Base-by-base conservation (phyloP, 305 asterid species). In the Lippia alba region DNA sequence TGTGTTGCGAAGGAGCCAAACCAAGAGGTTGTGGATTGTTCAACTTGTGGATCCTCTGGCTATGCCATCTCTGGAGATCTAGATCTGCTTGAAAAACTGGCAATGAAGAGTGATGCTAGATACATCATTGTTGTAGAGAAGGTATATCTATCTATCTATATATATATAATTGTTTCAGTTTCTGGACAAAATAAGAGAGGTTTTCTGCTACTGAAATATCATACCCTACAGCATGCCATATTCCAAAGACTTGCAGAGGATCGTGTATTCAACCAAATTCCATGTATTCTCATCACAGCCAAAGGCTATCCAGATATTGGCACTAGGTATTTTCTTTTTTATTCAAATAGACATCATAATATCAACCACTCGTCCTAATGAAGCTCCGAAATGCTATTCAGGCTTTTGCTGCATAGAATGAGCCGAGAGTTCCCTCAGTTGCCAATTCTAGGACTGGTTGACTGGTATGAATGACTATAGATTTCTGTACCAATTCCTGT, bases 221-320 rank as follows among this genome's bases (percentile, higher is more conserved):
- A 49, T 32, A 56, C 69, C 68, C 53, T 67, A 71, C 87, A 94
- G 99, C 99, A 94, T 82, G 99, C 99, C 32, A 80, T 91, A 79
- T 89, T 94, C 84, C 99, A 94, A 82, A 84, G 99, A 77, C 83
- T 91, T 39, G 90, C 93, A 24, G 97, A 94, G 82, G 99, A 94
- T 83, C 74, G 86, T 1, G 34, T 91, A 11, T 91, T 91, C 89
- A 88, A 89, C 74, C 94, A 77, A 68, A 89, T 89, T 30, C 99
- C 99, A 1, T 79, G 91, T 70, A 91, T 94, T 80, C 82, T 94
- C 80, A 85, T 94, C 70, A 94, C 97, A 7, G 99, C 97, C 63
- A 94, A 88, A 84, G 99, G 99, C 48, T 94, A 88, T 74, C 99
- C 97, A 60, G 99, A 91, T 73, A 91, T 94, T 63, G 95, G 91